Evolutionary conservation across 1,284 basidiomycete genomes (phyloP), one percentile per base, ranked within the genome.

Genomic region (Trichosporon ovoides): DNA sequence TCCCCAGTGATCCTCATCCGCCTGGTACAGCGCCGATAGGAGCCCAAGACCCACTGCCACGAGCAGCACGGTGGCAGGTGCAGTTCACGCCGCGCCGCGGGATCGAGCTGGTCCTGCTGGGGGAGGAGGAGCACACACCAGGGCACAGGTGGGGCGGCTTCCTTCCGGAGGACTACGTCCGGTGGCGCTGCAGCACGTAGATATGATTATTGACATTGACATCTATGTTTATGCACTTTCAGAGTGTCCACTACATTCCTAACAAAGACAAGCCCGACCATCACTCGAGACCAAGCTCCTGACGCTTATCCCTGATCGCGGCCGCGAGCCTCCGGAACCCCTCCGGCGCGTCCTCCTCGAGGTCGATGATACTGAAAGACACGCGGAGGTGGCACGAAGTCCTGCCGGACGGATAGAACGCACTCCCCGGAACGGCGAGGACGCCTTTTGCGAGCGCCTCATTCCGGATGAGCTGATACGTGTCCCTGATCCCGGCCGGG

Each of bases 391-490:
- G 89, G 20, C 84, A 80, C 10, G 85, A 85, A 71, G 81, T 83
- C 34, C 81, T 77, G 12, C 84, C 84, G 55, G 82, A 84, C 2
- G 91, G 88, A 64, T 87, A 80, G 79, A 92, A 94, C 60, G 77
- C 69, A 58, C 75, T 76, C 1, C 91, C 91, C 0, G 94, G 94
- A 6, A 97, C 83, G 11, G 89, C 91, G 20, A 98, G 82, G 3
- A 98, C 89, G 20, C 91, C 91, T 52, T 84, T 84, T 57, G 85
- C 84, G 52, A 89, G 81, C 2, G 92, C 92, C 66, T 87, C 86
- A 14, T 84, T 86, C 54, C 83, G 80, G 67, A 97, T 90, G 52
- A 96, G 70, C n/a, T 81, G 77, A 66, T 84, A 84, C 3, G 88
- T 89, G 74, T 97, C 91, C 16, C 61, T 58, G 43, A 77, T 69